phyloP scores from a whole-genome alignment of 192 early-diverging fungal genomes.

The Funneliformis mosseae region DNA sequence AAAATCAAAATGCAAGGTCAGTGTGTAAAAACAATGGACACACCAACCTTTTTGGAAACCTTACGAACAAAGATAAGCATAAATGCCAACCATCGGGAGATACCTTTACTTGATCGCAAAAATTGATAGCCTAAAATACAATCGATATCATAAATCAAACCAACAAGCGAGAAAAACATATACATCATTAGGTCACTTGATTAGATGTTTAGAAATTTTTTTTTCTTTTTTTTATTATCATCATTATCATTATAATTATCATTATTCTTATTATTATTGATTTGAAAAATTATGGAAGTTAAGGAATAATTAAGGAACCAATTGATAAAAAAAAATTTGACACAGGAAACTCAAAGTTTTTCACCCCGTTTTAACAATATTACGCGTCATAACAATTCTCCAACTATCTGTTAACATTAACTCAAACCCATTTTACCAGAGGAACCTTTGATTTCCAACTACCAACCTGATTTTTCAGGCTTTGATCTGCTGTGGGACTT shows the following conservation, averaged over 20 bases:
- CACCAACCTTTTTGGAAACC: conserved; percentile 66
- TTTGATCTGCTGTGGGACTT: conserved; percentile 67
- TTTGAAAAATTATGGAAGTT: neutral
- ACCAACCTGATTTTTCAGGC: conserved; percentile 74
- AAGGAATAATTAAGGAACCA: neutral
- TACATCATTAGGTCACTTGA: neutral
- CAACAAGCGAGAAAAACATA: neutral
- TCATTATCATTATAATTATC: neutral
- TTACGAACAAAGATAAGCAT: conserved; percentile 78
- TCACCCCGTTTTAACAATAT: neutral
- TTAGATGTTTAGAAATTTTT: neutral
- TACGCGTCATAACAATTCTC: neutral
- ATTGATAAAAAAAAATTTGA: neutral
- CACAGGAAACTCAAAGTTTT: neutral
- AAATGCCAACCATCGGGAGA: conserved; percentile 84
- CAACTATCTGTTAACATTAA: neutral
- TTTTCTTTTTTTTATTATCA: neutral
- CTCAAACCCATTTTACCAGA: neutral
- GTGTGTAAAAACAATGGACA: neutral
- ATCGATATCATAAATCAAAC: conserved; percentile 15
- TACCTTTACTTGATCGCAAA: conserved; percentile 78
- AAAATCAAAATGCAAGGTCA: conserved; percentile 10
- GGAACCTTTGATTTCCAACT: neutral
- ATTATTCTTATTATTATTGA: neutral
- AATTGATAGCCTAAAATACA: conserved; percentile 69